phyloP scores from a whole-genome alignment of 225 moss, liverwort and hornwort species.

The Anthoceros angustus region DNA sequence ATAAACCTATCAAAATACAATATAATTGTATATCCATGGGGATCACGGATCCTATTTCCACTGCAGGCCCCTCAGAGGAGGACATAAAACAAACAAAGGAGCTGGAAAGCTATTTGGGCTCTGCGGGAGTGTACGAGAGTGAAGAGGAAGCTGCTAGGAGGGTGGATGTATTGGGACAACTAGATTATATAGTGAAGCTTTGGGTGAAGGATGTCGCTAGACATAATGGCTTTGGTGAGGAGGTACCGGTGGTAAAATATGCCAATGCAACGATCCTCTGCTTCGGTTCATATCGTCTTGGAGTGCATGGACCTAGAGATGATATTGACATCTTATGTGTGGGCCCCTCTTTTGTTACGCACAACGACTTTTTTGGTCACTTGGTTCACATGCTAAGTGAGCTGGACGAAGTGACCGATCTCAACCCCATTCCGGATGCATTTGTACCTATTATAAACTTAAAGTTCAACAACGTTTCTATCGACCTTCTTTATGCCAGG shows the following conservation, averaged over 20 bases:
- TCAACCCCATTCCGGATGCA: slow-evolving; percentile 89
- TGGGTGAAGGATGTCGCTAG: slow-evolving; percentile 79
- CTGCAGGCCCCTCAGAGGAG: slow-evolving; percentile 46
- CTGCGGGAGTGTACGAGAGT: slow-evolving; percentile 55
- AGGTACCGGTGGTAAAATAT: slow-evolving; percentile 57
- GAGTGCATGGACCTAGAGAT: slow-evolving; percentile 88
- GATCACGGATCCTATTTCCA: too few species aligned
- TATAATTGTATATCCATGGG: too few species aligned
- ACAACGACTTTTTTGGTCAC: slow-evolving; percentile 73
- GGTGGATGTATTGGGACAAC: slow-evolving; percentile 83
- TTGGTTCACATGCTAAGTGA: slow-evolving; percentile 37
- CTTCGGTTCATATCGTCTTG: slow-evolving; percentile 84
- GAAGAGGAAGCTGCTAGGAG: slow-evolving; percentile 72
- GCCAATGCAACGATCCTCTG: slow-evolving; percentile 96
- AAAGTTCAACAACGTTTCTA: slow-evolving; percentile 69
- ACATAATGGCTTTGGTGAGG: slow-evolving; percentile 53
- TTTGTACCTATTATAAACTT: slow-evolving; percentile 96
- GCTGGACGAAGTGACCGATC: slow-evolving; percentile 66
- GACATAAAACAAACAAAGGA: slow-evolving; percentile 49
- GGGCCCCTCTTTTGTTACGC: slow-evolving; percentile 59
- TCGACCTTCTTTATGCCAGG: slow-evolving; percentile 78
- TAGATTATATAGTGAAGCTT: slow-evolving; percentile 69
- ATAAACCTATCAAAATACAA: too few species aligned
- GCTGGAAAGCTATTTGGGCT: slow-evolving; percentile 49
- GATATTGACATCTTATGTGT: slow-evolving; percentile 98